Evolutionary conservation across 345 rosid species (phyloP).

Genomic region (Hibiscus tridactylites): DNA sequence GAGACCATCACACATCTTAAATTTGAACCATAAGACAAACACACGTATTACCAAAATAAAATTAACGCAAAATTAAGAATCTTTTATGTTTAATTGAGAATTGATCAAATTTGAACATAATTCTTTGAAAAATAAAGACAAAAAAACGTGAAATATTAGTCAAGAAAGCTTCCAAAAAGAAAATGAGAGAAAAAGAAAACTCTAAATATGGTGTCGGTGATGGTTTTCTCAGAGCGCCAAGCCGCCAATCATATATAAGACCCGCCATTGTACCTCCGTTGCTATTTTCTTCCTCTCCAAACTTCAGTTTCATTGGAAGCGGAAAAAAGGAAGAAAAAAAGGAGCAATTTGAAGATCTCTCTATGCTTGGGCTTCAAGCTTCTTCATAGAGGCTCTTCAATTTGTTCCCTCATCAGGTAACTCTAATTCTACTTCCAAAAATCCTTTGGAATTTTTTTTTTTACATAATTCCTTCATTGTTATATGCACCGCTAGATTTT

Average conservation of each 20-base stretch:
- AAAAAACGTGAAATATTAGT: not conserved
- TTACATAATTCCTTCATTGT: not conserved
- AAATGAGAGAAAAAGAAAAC: no score
- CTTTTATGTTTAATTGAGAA: no score
- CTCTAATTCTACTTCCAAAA: not conserved
- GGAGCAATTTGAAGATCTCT: not conserved
- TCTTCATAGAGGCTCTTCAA: constrained; percentile 1
- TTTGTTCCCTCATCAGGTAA: not conserved
- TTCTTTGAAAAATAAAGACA: not conserved
- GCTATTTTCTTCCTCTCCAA: not conserved
- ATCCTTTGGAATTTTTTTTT: not conserved
- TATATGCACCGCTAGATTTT: not conserved
- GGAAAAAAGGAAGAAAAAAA: not conserved
- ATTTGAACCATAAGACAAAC: no score
- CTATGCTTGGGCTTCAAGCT: not conserved
- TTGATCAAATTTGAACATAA: no score
- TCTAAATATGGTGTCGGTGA: not conserved
- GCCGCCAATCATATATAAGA: constrained; percentile 4
- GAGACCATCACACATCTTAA: no score
- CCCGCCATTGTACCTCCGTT: not conserved
- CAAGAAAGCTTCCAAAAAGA: not conserved
- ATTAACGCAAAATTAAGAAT: no score
- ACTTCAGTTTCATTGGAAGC: not conserved
- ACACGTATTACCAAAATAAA: no score
- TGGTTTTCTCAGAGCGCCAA: not conserved